Evolutionary conservation across 1,284 basidiomycete species (phyloP), one percentile per base, ranked within the genome.

Genomic region (Microbotryomycetes sp.): DNA sequence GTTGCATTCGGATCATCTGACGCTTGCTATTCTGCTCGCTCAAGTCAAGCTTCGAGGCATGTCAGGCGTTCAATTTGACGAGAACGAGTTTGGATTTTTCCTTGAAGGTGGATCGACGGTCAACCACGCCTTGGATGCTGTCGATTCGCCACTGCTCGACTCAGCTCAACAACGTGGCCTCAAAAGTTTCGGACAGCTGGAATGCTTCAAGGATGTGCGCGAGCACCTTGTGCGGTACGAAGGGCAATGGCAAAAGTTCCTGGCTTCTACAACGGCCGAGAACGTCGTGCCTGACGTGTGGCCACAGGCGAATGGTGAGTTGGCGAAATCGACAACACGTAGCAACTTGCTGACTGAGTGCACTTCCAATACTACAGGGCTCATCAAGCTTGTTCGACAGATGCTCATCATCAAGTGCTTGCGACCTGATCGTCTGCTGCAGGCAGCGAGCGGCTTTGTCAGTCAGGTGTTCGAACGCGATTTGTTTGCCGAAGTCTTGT

Each of bases 1-100:
- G 30, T 82, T 97, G 26, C 89, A 98, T 75, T 83, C 86, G 22
- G 96, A 99, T 73, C 87, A 94, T 68, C 81, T 96, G 62, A 88
- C 96, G 80, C 83, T 97, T 28, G 92, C 90, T 0, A 85, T 94
- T 23, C 83, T 92, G 23, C 81, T 99, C 22, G 88, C 90, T 0
- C 92, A 94, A 74, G 86, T 97, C 68, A 92, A 93, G 75, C 64
- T 70, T 3, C 84, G 89, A 54, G 86, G 86, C 6, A n/a, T n/a
- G n/a, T 74, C 84, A 6, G 88, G 89, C 69, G 86, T 88, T 54
- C 74, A 72, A 25, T 60, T 72, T 2, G 85, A 94, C 49, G 75
- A 80, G 1, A 87, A 92, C 30, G 96, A 97, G 74, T 79, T 96
- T 42, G 90, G 93, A 71, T 91, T 92, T 76, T 78, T 97, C 28